Percentiles rank a stretch among this genome's conserved stretches.
These are phyloP conservation scores for Forsythia suspensa DNA, from an alignment of 257 asterid genomes.

Conservation along the genomic window DNA sequence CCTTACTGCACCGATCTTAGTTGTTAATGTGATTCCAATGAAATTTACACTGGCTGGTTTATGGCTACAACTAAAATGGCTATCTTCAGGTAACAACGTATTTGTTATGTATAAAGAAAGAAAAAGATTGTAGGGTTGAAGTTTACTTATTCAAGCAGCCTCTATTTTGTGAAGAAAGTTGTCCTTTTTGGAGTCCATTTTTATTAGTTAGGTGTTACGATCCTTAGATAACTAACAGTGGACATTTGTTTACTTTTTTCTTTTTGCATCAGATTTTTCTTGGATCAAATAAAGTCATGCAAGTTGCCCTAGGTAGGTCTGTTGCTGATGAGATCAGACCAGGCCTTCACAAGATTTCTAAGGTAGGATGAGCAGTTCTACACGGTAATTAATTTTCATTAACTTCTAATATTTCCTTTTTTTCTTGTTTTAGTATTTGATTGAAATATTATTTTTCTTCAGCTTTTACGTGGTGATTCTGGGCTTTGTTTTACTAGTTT, in stretches of 20 bases:
- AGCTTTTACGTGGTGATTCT: conserved; percentile 74
- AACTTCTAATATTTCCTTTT: background rate
- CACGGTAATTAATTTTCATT: background rate
- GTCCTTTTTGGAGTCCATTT: background rate
- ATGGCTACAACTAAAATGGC: background rate
- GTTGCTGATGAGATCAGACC: conserved; percentile 63
- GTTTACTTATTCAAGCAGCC: background rate
- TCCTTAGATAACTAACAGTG: background rate
- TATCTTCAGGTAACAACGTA: background rate
- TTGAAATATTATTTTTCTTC: conserved; percentile 14
- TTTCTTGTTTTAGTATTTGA: background rate
- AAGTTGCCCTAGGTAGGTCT: conserved; percentile 77
- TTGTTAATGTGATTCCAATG: background rate
- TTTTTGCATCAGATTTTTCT: conserved; percentile 38
- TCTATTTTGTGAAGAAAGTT: background rate
- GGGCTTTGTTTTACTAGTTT: conserved; percentile 72
- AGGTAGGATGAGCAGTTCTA: conserved; percentile 39
- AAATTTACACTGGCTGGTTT: background rate
- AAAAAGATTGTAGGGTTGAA: too few species aligned
- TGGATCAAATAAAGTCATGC: conserved; percentile 91
- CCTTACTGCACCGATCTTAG: too few species aligned
- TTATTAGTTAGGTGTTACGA: too few species aligned
- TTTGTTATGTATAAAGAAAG: too few species aligned
- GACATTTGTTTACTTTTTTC: background rate
- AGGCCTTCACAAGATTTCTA: conserved; percentile 68